Percentiles rank a stretch among this genome's conserved stretches.
Conservation (phyloP, 1,139 yeast genomes). For the Yamadazyma jaroonii region DNA sequence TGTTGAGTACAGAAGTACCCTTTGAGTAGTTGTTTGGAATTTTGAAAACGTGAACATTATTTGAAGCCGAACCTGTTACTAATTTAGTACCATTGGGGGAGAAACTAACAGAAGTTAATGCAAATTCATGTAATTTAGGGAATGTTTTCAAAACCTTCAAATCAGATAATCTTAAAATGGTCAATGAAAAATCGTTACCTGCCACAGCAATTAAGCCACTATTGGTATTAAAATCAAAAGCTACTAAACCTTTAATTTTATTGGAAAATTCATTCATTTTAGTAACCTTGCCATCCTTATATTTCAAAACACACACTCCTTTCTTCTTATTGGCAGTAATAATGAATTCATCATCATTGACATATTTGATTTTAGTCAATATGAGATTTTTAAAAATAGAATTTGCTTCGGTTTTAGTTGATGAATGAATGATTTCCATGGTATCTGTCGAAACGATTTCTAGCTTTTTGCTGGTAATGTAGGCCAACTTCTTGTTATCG, state of each 20-base stretch:
- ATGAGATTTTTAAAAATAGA: constrained; percentile 29
- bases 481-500: constrained; percentile 46
- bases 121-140: constrained; percentile 70
- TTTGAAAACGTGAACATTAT: constrained; percentile 61
- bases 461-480: constrained; percentile 44
- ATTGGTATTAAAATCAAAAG: constrained; percentile 51
- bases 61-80: constrained; percentile 82
- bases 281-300: constrained; percentile 39
- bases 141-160: constrained; percentile 50
- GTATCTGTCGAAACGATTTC: neutral
- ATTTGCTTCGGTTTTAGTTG: constrained; percentile 19
- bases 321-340: constrained; percentile 54
- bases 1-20: constrained; percentile 43
- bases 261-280: constrained; percentile 45
- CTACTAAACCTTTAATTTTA: constrained; percentile 64
- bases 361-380: constrained; percentile 60
- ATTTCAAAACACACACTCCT: constrained; percentile 42
- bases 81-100: constrained; percentile 66
- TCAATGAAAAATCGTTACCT: constrained; percentile 71
- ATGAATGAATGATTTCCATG: constrained; percentile 11
- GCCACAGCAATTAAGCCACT: constrained; percentile 64
- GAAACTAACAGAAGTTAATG: constrained; percentile 72
- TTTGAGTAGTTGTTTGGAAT: constrained; percentile 53
- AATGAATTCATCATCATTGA: constrained; percentile 50
- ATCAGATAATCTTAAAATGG: constrained; percentile 49